phyloP scores from a whole-genome alignment of 2,329 filamentous ascomycete genomes.

The Chaetomiaceae sp. region DNA sequence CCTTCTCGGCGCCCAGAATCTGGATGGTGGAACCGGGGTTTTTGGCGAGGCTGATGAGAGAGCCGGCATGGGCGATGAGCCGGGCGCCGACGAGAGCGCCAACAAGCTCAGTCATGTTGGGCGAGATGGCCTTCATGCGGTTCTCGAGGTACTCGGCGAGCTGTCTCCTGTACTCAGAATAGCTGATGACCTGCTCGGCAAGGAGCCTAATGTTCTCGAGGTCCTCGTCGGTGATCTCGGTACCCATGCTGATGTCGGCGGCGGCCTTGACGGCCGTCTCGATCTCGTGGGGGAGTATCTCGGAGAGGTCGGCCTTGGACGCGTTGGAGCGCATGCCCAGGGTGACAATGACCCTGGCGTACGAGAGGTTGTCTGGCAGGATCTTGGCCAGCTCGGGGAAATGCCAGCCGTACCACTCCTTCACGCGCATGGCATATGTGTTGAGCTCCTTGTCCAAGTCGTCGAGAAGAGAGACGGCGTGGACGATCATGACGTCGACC shows the following conservation, averaged over 20 bases:
- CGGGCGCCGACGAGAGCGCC: slow-evolving; percentile 92
- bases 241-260: slow-evolving; percentile 97
- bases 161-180: slow-evolving; percentile 84
- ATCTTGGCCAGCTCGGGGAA: slow-evolving; percentile 98
- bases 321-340: slow-evolving; percentile 87
- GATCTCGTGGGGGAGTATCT: slow-evolving; percentile 92
- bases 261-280: slow-evolving; percentile 88
- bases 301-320: slow-evolving; percentile 71
- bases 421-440: slow-evolving; percentile 97
- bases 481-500: slow-evolving; percentile 99
- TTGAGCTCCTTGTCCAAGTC: slow-evolving; percentile 98
- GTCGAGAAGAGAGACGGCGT: slow-evolving; percentile 89
- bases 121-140: slow-evolving; percentile 94
- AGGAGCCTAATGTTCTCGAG: slow-evolving; percentile 87
- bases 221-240: slow-evolving; percentile 90
- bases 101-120: slow-evolving; percentile 88
- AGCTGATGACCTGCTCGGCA: slow-evolving; percentile 87
- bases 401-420: slow-evolving; percentile 99
- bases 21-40: slow-evolving; percentile 93
- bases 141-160: slow-evolving; percentile 84
- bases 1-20: slow-evolving; percentile 98
- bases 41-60: slow-evolving; percentile 91
- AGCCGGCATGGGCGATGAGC: slow-evolving; percentile 91
- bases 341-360: slow-evolving; percentile 79
- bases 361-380: slow-evolving; percentile 93